Base-by-base conservation (phyloP, 768 basidiomycete species). In the Cystobasidium onofrii region DNA sequence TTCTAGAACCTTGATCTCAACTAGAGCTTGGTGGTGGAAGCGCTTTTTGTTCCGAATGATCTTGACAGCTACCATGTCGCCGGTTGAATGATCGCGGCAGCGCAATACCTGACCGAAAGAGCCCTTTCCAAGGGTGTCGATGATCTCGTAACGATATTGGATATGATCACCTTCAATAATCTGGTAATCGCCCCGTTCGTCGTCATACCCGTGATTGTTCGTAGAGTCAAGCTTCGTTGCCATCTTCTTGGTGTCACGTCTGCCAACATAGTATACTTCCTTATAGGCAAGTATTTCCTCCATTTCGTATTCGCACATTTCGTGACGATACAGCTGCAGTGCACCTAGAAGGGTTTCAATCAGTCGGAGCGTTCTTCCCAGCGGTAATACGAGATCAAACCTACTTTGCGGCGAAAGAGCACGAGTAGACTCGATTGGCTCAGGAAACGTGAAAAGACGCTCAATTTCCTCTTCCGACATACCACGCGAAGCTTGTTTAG, bases 41-140 rank as follows among this genome's bases (percentile, higher is more conserved):
- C 96, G 86, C 82, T 98, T 97, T 85, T 97, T 98, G 84, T 98
- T 98, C 46, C 96, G 88, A 78, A 99, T 98, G 75, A 99, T 98
- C 85, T 99, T 99, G 83, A 99, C 88, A 20, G 96, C 96, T 12
- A 98, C 91, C n/a, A 92, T 93, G 78, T 90, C 87, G 12, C 96
- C 96, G 15, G 93, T 92, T 79, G 87, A 88, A 80, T 98, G 91
- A 82, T 98, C 96, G 50, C 95, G 88, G 81, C 95, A 97, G 80
- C 91, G 89, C 23, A 97, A 82, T 17, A 99, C 96, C 80, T 98
- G 96, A 20, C 96, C 96, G 78, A 99, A 99, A 9, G 95, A 97
- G 46, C 96, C 96, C 82, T 98, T 98, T 60, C 96, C 96, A 46
- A 98, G 87, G 1, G 90, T 89, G 77, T 89, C 91, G 66, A 92